These are phyloP conservation scores for Thielaviopsis euricoi DNA, from an alignment of 2,329 filamentous ascomycete genomes.

Conservation along the genomic window DNA sequence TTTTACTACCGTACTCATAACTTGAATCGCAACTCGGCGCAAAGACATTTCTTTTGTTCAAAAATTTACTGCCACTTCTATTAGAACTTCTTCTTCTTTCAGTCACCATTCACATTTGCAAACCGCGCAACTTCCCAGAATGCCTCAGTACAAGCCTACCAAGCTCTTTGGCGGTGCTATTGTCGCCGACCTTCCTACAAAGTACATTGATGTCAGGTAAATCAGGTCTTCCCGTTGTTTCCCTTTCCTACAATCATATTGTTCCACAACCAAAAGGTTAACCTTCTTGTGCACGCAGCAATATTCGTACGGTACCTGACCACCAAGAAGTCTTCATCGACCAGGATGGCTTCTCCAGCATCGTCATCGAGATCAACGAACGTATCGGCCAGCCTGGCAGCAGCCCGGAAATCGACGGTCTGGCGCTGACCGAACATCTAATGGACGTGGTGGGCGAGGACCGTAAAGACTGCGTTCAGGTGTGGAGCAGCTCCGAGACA, in stretches of 20 bases:
- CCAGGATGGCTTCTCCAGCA: conserved; percentile 62
- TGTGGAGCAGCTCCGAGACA: conserved; percentile 48
- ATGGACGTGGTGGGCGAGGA: conserved; percentile 48
- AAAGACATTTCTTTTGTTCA: background rate
- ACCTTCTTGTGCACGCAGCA: conserved; percentile 26
- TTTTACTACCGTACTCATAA: too few relatives aligned
- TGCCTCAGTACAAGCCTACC: conserved; percentile 39
- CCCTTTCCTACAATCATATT: background rate
- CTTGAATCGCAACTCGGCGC: too few relatives aligned
- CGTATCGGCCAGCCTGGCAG: conserved; percentile 44
- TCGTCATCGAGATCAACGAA: conserved; percentile 84
- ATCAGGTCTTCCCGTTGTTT: conserved; percentile 12
- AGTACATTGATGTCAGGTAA: conserved; percentile 60
- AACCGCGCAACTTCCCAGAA: conserved; percentile 18
- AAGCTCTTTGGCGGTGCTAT: conserved; percentile 60
- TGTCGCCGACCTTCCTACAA: conserved; percentile 46
- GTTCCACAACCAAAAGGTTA: background rate
- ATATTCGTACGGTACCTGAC: conserved; percentile 60
- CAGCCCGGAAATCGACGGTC: conserved; percentile 46
- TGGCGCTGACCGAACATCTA: conserved; percentile 51
- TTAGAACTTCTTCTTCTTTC: background rate
- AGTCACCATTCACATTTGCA: conserved; percentile 2
- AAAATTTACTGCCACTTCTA: background rate
- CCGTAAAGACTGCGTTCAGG: conserved; percentile 45
- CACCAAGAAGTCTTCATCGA: conserved; percentile 91